phyloP scores from a whole-genome alignment of 345 rosid genomes.

The Populus pruinosa region DNA sequence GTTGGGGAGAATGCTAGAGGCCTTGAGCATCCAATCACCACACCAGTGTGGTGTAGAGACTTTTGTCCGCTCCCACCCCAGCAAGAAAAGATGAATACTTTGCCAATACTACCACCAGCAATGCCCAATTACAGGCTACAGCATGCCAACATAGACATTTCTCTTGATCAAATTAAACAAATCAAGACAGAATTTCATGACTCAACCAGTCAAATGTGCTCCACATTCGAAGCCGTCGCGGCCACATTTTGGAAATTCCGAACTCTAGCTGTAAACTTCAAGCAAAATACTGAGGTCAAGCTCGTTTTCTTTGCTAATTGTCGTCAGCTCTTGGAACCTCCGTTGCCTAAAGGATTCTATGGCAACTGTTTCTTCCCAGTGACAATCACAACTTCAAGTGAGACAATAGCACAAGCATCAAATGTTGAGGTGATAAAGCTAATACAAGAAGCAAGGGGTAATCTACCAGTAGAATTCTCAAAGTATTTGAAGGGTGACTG shows the following conservation, averaged over 20 bases:
- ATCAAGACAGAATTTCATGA: conserved; percentile 37
- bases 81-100: background rate
- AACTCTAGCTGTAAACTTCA: conserved; percentile 32
- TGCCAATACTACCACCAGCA: conserved; percentile 31
- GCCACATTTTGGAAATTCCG: conserved; percentile 49
- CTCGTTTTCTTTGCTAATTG: conserved; percentile 71
- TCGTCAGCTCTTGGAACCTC: conserved; percentile 46
- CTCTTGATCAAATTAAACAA: conserved; percentile 38
- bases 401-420: conserved; percentile 27
- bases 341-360: conserved; percentile 58
- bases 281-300: conserved; percentile 25
- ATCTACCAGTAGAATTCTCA: conserved; percentile 40
- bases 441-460: conserved; percentile 45
- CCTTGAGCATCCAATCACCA: conserved; percentile 18
- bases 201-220: conserved; percentile 38
- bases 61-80: conserved; percentile 28
- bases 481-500: conserved; percentile 37
- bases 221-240: conserved; percentile 55
- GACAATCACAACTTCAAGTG: conserved; percentile 36
- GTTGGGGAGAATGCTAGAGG: conserved; percentile 59
- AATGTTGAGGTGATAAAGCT: conserved; percentile 38
- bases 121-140: conserved; percentile 40
- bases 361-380: conserved; percentile 74
- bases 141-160: conserved; percentile 51
- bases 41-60: conserved; percentile 56